Evolutionary conservation across 1,284 basidiomycete genomes (phyloP).

Genomic region (Rhodotorula sp.): DNA sequence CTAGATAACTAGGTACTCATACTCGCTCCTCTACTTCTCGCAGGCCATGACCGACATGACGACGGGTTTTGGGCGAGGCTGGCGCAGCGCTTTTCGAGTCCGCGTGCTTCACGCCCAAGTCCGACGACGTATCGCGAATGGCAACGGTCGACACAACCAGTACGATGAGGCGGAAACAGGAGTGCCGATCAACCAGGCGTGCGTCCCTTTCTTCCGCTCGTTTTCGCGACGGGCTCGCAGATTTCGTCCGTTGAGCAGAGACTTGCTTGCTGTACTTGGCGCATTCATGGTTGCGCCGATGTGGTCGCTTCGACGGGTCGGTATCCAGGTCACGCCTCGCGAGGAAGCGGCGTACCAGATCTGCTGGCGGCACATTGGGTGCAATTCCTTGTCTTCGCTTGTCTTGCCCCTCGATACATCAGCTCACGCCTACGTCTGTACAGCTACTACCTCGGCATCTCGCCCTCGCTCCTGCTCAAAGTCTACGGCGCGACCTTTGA

Average conservation of each 20-base stretch:
- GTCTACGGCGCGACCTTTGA: slow-evolving; percentile 29
- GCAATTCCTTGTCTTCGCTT: not conserved
- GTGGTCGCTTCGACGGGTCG: slow-evolving; percentile 38
- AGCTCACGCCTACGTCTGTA: not conserved
- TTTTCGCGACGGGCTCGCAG: no score
- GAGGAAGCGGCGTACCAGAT: slow-evolving; percentile 37
- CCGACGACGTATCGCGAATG: slow-evolving; percentile 27
- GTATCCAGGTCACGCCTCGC: slow-evolving; percentile 17
- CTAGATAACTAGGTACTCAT: not conserved
- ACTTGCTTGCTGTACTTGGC: slow-evolving; percentile 40
- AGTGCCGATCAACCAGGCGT: slow-evolving; percentile 42
- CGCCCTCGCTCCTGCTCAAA: slow-evolving; percentile 17
- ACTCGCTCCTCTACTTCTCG: not conserved
- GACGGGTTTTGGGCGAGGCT: slow-evolving; percentile 29
- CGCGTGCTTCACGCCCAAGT: slow-evolving; percentile 43
- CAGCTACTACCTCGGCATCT: slow-evolving; percentile 43
- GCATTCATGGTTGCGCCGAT: slow-evolving; percentile 42
- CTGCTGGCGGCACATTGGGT: slow-evolving; percentile 42
- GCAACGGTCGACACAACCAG: slow-evolving; percentile 28
- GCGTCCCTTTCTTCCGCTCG: slow-evolving; percentile 4
- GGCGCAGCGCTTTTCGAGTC: slow-evolving; percentile 39
- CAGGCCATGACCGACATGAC: slow-evolving; percentile 43
- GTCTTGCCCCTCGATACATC: no score
- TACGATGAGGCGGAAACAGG: slow-evolving; percentile 38
- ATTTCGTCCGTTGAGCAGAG: slow-evolving; percentile 12